A percentile compares a stretch with the other conserved stretches of the same genome.
Conservation (phyloP, 2,329 filamentous ascomycete genomes). For the Knufia fluminis region DNA sequence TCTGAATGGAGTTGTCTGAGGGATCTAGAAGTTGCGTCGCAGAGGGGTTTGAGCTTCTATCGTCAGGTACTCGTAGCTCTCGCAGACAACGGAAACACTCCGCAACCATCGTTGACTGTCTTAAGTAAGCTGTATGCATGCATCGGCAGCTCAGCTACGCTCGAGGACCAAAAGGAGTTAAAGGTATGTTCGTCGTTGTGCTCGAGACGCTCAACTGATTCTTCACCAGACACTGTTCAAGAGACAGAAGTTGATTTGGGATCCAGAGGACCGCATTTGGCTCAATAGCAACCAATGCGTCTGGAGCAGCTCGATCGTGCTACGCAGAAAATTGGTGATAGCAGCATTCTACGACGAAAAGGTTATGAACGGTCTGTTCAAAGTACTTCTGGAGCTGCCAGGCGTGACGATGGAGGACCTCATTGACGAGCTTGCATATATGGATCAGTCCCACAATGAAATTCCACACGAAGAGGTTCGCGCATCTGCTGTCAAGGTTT, state of each 20-base stretch:
- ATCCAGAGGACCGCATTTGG: slow-evolving; percentile 8
- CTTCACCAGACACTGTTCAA: slow-evolving; percentile 5
- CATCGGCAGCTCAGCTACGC: slow-evolving; percentile 4
- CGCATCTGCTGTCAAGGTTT: too few relatives aligned
- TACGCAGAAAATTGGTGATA: slow-evolving; percentile 11
- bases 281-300: slow-evolving; percentile 11
- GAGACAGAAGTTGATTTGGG: slow-evolving; percentile 9
- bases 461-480: too few relatives aligned
- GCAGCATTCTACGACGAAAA: slow-evolving; percentile 10
- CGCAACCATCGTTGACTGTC: neutral
- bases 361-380: slow-evolving; percentile 10
- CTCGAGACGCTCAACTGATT: too few relatives aligned
- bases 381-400: slow-evolving; percentile 9
- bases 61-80: slow-evolving; percentile 3
- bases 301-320: slow-evolving; percentile 12
- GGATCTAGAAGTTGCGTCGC: slow-evolving; percentile 8
- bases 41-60: slow-evolving; percentile 9
- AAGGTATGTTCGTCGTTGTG: slow-evolving; percentile 6
- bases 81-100: neutral
- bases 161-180: slow-evolving; percentile 6
- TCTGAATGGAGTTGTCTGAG: slow-evolving; percentile 11
- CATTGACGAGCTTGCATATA: slow-evolving; percentile 11
- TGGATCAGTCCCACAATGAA: too few relatives aligned
- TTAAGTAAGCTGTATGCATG: slow-evolving; percentile 3
- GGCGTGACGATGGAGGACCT: slow-evolving; percentile 8